Evolutionary conservation across 257 asterid species (phyloP).

Genomic region (Solanum sparsipilum): DNA sequence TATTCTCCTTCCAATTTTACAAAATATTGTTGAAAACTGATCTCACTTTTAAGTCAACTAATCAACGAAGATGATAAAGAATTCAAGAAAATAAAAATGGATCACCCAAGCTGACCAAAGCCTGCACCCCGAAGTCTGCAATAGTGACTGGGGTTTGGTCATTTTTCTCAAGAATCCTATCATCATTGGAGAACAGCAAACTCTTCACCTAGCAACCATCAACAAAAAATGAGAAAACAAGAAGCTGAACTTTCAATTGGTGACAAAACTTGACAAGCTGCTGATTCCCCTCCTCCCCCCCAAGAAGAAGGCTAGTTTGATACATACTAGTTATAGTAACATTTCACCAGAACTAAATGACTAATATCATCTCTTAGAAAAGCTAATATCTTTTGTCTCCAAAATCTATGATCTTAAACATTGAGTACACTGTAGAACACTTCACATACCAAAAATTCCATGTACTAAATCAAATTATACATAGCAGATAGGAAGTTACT

Average conservation of each 20-base stretch:
- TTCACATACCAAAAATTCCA: neutral
- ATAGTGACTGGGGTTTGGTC: conserved; percentile 88
- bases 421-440: neutral
- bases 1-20: neutral
- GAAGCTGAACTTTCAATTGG: neutral
- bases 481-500: neutral
- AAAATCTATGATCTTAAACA: neutral
- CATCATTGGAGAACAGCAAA: conserved; percentile 50
- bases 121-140: conserved; percentile 97
- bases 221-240: neutral
- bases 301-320: neutral
- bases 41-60: neutral
- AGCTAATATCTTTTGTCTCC: neutral
- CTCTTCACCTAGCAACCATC: conserved; percentile 52
- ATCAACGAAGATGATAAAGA: neutral
- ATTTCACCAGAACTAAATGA: neutral
- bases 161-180: conserved; percentile 45
- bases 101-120: conserved; percentile 83
- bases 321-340: neutral
- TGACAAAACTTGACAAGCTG: neutral
- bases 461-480: neutral
- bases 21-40: neutral
- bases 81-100: neutral
- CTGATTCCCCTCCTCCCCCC: neutral
- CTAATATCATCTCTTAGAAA: neutral